phyloP scores from a whole-genome alignment of 352 stramenopile genomes.

The Globisporangium spiculum region DNA sequence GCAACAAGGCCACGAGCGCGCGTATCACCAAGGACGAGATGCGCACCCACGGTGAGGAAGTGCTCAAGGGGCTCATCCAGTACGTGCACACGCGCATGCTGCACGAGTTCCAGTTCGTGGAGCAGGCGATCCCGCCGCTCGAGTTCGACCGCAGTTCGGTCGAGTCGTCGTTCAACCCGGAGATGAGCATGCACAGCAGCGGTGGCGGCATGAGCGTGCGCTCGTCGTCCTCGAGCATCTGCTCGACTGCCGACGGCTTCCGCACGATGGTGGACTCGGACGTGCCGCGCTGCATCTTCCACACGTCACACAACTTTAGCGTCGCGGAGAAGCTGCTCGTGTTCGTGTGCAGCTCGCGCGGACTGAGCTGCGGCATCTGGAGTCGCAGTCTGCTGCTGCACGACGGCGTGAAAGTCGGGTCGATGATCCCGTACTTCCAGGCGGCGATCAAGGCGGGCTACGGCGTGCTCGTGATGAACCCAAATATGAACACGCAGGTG shows the following conservation, averaged over 20 bases:
- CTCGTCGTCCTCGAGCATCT: constrained; percentile 77
- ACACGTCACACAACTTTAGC: constrained; percentile 74
- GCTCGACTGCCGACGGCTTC: constrained; percentile 77
- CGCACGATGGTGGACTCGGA: constrained; percentile 81
- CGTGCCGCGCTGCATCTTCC: constrained; percentile 78
- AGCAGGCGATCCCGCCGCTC: constrained; percentile 75
- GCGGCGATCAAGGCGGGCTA: constrained; percentile 72
- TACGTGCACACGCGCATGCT: constrained; percentile 80
- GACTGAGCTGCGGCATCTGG: constrained; percentile 86
- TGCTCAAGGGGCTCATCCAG: constrained; percentile 66
- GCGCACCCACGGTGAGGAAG: constrained; percentile 60
- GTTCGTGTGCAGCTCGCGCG: constrained; percentile 78
- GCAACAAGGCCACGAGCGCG: constrained; percentile 35
- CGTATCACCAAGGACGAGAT: constrained; percentile 76
- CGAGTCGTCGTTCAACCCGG: constrained; percentile 43
- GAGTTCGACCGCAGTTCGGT: constrained; percentile 55
- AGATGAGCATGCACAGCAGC: constrained; percentile 29
- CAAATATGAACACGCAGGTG: constrained; percentile 88
- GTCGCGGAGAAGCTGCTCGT: constrained; percentile 77
- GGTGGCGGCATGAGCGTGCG: constrained; percentile 35
- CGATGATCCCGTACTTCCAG: constrained; percentile 88
- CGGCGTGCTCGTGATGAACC: constrained; percentile 86
- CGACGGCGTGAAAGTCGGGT: constrained; percentile 85
- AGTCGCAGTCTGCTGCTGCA: constrained; percentile 80
- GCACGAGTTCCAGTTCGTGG: constrained; percentile 73